Evolutionary conservation across 1,284 basidiomycete species (phyloP), one percentile per base, ranked within the genome.

Genomic region (Trichosporon asahii): DNA sequence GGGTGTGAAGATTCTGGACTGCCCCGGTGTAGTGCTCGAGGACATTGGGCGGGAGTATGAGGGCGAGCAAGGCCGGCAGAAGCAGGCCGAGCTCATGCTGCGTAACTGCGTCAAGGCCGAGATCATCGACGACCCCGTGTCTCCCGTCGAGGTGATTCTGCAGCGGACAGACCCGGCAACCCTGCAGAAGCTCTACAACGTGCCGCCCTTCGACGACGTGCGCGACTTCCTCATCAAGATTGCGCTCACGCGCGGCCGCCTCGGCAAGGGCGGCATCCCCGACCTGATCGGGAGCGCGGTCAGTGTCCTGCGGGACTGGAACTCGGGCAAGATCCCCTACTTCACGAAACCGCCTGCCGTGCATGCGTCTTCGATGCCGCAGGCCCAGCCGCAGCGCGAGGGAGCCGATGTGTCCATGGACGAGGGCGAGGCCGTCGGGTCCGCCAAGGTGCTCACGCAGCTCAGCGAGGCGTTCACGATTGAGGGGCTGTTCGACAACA

Each of bases 41-140:
- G 92, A 84, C 69, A 77, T 84, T 44, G 76, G 77, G 3, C 91
- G 72, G 87, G 90, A 72, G 85, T 87, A 64, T 85, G 87, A 70
- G 78, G 85, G 67, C 79, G 85, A 72, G 82, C 87, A 76, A 84
- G 86, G 79, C 64, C 74, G 64, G 86, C 87, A 78, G 35, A 87
- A 87, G 76, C 80, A 90, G 86, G 82, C 87, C 85, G 91, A 90
- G 76, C 86, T 94, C 21, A 86, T 95, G 55, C 86, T 98, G n/a
- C 86, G 95, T 37, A 98, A 98, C 76, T 94, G 95, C 64, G 87
- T 98, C 76, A 95, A 92, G 81, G 91, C 95, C 0, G 96, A 98
- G 80, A 89, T 95, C 73, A 88, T 98, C 2, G 89, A 92, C 53
- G 96, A 99, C 84, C 94, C 94, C 0, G 90, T 95, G 53, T 89